phyloP scores from a whole-genome alignment of 371 early-diverging fungal genomes.

The Syncephalastrum sp. region DNA sequence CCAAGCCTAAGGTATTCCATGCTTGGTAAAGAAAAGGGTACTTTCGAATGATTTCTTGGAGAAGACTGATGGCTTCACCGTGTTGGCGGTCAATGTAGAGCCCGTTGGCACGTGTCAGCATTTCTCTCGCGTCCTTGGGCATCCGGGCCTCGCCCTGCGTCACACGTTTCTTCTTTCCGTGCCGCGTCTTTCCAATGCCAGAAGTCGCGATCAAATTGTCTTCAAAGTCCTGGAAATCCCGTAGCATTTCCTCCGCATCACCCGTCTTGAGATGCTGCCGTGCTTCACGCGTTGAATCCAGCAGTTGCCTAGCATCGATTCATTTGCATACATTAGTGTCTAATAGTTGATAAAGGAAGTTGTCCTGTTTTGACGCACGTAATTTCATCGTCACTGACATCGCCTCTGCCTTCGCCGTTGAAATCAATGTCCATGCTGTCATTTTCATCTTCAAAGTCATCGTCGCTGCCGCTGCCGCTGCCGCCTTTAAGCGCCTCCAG shows the following conservation, averaged over 20 bases:
- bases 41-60: conserved; percentile 75
- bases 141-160: conserved; percentile 30
- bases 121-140: conserved; percentile 51
- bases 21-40: conserved; percentile 72
- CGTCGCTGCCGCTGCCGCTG: too few relatives aligned
- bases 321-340: neutral
- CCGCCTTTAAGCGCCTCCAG: too few relatives aligned
- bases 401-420: neutral
- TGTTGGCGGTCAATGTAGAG: conserved; percentile 71
- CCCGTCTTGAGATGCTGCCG: conserved; percentile 28
- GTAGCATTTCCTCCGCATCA: conserved; percentile 26
- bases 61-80: conserved; percentile 62
- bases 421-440: neutral
- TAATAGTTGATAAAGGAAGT: neutral
- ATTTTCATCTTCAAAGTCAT: neutral
- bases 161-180: conserved; percentile 14
- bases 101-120: conserved; percentile 75
- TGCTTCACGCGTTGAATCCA: conserved; percentile 15
- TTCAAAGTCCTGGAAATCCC: conserved; percentile 41
- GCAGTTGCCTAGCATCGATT: conserved; percentile 9
- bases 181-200: conserved; percentile 30
- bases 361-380: neutral
- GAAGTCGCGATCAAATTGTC: conserved; percentile 32
- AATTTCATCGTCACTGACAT: conserved; percentile 3
- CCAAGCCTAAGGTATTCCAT: conserved; percentile 87